A percentile compares a stretch with the other conserved stretches of the same genome.
Conservation (phyloP, 2,329 filamentous ascomycete species). For the Raffaelea arxii region DNA sequence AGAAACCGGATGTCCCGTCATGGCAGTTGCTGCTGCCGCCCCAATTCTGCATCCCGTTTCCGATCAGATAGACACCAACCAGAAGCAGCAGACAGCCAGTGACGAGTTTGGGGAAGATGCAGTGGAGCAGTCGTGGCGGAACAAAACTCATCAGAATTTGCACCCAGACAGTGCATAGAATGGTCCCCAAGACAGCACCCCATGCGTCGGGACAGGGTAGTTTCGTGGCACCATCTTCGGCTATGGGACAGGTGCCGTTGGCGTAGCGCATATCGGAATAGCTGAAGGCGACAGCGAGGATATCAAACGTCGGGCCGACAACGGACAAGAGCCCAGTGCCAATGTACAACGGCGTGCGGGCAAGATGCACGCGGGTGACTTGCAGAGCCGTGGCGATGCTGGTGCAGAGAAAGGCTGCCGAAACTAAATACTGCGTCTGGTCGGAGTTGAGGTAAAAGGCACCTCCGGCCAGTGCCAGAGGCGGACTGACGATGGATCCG, state of each 20-base stretch:
- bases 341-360: slow-evolving; percentile 50
- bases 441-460: slow-evolving; percentile 47
- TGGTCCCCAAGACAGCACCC: slow-evolving; percentile 51
- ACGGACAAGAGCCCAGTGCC: slow-evolving; percentile 59
- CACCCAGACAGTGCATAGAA: slow-evolving; percentile 37
- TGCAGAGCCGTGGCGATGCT: slow-evolving; percentile 56
- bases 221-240: slow-evolving; percentile 42
- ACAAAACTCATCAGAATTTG: slow-evolving; percentile 58
- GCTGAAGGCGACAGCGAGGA: slow-evolving; percentile 53
- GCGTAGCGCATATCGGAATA: slow-evolving; percentile 54
- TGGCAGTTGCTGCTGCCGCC: slow-evolving; percentile 43
- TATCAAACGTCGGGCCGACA: slow-evolving; percentile 58
- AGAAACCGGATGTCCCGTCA: slow-evolving; percentile 32
- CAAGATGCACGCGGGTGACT: slow-evolving; percentile 56
- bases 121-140: slow-evolving; percentile 47
- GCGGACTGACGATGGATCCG: slow-evolving; percentile 45
- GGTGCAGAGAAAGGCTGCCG: slow-evolving; percentile 57
- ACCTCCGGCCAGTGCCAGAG: slow-evolving; percentile 49
- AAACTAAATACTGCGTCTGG: slow-evolving; percentile 55
- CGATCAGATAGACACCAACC: slow-evolving; percentile 55
- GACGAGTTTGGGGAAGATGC: slow-evolving; percentile 58
- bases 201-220: slow-evolving; percentile 58
- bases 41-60: slow-evolving; percentile 57
- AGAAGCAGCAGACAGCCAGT: slow-evolving; percentile 59
- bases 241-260: slow-evolving; percentile 52